Evolutionary conservation across 177 flowering plant genomes (phyloP).

Genomic region (Tripterygium wilfordii): DNA sequence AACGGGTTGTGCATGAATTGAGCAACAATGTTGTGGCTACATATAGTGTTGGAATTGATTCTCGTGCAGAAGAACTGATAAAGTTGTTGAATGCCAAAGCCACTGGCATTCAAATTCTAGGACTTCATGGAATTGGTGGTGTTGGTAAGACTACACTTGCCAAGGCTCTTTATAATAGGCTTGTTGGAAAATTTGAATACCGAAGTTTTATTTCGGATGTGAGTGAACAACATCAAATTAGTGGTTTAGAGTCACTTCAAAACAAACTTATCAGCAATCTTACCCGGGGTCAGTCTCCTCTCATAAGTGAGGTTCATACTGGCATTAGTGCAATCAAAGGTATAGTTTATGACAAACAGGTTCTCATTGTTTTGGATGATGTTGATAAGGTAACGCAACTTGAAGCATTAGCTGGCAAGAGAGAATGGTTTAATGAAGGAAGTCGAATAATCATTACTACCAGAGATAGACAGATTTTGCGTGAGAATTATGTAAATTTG

Average conservation of each 20-base stretch:
- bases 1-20: slow-evolving; percentile 24
- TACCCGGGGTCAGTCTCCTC: not conserved
- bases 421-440: slow-evolving; percentile 30
- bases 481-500: not conserved
- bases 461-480: slow-evolving; percentile 18
- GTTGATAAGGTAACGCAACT: slow-evolving; percentile 28
- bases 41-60: slow-evolving; percentile 25
- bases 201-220: slow-evolving; percentile 33
- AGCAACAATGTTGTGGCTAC: slow-evolving; percentile 27
- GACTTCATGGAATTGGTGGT: slow-evolving; percentile 42
- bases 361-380: slow-evolving; percentile 51
- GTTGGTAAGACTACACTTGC: slow-evolving; percentile 55
- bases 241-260: slow-evolving; percentile 22
- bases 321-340: slow-evolving; percentile 6
- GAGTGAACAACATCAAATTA: slow-evolving; percentile 14
- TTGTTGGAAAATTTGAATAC: slow-evolving; percentile 17
- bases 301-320: not conserved
- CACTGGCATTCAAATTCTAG: slow-evolving; percentile 17
- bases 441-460: slow-evolving; percentile 46
- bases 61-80: slow-evolving; percentile 19
- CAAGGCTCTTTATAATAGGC: slow-evolving; percentile 33
- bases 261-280: slow-evolving; percentile 23
- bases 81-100: slow-evolving; percentile 16
- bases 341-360: slow-evolving; percentile 9
- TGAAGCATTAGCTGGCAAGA: slow-evolving; percentile 13